A percentile compares a stretch with the other conserved stretches of the same genome.
Evolutionary conservation across 495 filamentous ascomycete genomes (phyloP).

Genomic region (Xylaria bambusicola): DNA sequence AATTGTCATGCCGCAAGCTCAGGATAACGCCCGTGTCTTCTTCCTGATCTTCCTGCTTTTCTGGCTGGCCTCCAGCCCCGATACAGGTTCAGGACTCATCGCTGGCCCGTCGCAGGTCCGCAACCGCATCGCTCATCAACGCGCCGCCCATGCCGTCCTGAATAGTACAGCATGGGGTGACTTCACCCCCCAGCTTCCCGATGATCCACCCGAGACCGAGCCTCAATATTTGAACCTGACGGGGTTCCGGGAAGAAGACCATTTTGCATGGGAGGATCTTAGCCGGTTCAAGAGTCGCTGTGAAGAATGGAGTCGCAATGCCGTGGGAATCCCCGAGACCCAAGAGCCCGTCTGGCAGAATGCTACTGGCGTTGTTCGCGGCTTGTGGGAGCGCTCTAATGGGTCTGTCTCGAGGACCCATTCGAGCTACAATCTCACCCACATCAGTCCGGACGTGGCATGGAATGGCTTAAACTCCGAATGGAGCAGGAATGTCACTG

Average conservation of each 20-base stretch:
- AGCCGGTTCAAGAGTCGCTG: conserved; percentile 47
- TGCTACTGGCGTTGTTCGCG: conserved; percentile 72
- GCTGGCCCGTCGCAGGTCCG: conserved; percentile 40
- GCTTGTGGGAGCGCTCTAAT: conserved; percentile 69
- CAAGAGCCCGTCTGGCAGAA: conserved; percentile 69
- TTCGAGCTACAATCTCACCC: conserved; percentile 49
- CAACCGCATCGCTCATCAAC: conserved; percentile 49
- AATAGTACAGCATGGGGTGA: conserved; percentile 75
- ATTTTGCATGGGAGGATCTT: conserved; percentile 71
- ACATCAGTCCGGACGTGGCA: conserved; percentile 43
- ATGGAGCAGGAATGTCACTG: conserved; percentile 71
- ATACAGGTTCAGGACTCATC: conserved; percentile 42
- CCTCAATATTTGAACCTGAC: conserved; percentile 72
- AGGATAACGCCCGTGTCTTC: conserved; percentile 42
- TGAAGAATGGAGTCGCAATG: conserved; percentile 46
- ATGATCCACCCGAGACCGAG: conserved; percentile 28
- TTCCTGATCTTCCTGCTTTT: conserved; percentile 46
- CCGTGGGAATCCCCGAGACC: conserved; percentile 40
- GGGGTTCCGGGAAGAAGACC: conserved; percentile 71
- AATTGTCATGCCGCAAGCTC: conserved; percentile 32
- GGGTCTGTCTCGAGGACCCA: conserved; percentile 37
- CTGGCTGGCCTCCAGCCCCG: conserved; percentile 43
- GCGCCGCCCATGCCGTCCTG: conserved; percentile 62
- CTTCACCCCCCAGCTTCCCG: conserved; percentile 55
- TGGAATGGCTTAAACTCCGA: conserved; percentile 47